Conservation (phyloP, 192 early-diverging fungal genomes). For the Coemansia sp. region DNA sequence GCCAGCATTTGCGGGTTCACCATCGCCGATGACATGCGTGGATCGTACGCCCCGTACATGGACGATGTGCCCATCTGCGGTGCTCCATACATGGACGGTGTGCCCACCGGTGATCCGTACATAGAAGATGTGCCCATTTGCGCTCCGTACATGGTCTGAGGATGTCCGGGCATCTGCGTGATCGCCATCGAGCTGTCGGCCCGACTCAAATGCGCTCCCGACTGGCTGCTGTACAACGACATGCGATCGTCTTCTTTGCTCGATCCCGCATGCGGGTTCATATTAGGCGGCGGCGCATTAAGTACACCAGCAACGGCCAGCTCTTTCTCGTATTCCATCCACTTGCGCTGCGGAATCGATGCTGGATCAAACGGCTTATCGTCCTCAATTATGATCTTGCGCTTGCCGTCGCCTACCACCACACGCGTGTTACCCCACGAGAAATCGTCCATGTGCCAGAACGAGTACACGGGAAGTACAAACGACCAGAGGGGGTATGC, state of each 20-base stretch:
- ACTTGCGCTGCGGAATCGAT: constrained; percentile 82
- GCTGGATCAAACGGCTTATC: constrained; percentile 84
- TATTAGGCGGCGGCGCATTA: constrained; percentile 24
- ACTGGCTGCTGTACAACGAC: constrained; percentile 37
- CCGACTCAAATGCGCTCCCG: constrained; percentile 23
- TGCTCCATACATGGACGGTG: constrained; percentile 39
- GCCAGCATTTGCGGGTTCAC: constrained; percentile 38
- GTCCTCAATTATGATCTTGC: constrained; percentile 65
- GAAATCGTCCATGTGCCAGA: too few relatives aligned
- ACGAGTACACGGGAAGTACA: constrained; percentile 80
- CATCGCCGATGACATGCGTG: constrained; percentile 44
- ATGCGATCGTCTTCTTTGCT: constrained; percentile 26
- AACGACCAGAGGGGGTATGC: constrained; percentile 89
- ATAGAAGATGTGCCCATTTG: not conserved
- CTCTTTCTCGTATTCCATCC: constrained; percentile 85
- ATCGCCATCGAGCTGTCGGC: constrained; percentile 43
- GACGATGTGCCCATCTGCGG: not conserved
- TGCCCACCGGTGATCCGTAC: not conserved
- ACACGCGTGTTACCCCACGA: too few relatives aligned
- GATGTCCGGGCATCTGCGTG: constrained; percentile 14
- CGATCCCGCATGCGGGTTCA: constrained; percentile 11
- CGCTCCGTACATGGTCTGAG: not conserved
- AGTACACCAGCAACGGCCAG: constrained; percentile 33
- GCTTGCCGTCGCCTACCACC: constrained; percentile 63
- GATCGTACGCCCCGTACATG: constrained; percentile 18